phyloP scores from a whole-genome alignment of 2,329 filamentous ascomycete species.

The Pseudocercospora fijiensis region DNA sequence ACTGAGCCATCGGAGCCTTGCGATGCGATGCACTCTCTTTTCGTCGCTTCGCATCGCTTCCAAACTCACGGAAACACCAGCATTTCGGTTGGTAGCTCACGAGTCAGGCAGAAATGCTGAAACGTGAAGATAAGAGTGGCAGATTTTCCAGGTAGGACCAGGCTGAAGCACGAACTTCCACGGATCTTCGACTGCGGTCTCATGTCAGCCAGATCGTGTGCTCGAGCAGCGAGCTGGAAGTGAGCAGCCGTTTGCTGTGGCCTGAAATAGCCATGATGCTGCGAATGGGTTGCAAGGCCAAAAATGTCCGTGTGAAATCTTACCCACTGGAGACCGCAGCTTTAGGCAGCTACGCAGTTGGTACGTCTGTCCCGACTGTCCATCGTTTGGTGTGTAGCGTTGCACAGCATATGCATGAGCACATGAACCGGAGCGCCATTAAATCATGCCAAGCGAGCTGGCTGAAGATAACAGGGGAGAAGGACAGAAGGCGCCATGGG shows the following conservation, averaged over 20 bases:
- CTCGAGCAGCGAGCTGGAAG: conserved; percentile 1
- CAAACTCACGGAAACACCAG: background rate
- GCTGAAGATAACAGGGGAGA: background rate
- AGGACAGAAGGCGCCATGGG: background rate
- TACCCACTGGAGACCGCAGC: background rate
- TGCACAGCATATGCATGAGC: background rate
- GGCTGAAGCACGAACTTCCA: background rate
- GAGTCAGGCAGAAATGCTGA: background rate
- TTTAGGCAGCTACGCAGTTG: background rate
- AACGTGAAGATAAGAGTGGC: background rate
- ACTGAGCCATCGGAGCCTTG: conserved; percentile 5
- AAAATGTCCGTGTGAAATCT: background rate
- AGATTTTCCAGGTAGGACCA: background rate
- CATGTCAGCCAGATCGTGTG: background rate
- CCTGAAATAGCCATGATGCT: background rate
- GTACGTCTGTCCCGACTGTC: background rate
- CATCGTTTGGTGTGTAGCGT: background rate
- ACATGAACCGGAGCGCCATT: background rate
- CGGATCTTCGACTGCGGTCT: background rate
- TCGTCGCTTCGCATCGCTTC: conserved; percentile 18
- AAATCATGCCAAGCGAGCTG: background rate
- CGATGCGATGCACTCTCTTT: conserved; percentile 12
- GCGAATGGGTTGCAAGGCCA: background rate
- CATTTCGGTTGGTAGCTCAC: background rate
- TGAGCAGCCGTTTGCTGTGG: background rate